These are phyloP conservation scores for Cenococcum geophilum DNA, from an alignment of 495 filamentous ascomycete species.

Conservation along the genomic window DNA sequence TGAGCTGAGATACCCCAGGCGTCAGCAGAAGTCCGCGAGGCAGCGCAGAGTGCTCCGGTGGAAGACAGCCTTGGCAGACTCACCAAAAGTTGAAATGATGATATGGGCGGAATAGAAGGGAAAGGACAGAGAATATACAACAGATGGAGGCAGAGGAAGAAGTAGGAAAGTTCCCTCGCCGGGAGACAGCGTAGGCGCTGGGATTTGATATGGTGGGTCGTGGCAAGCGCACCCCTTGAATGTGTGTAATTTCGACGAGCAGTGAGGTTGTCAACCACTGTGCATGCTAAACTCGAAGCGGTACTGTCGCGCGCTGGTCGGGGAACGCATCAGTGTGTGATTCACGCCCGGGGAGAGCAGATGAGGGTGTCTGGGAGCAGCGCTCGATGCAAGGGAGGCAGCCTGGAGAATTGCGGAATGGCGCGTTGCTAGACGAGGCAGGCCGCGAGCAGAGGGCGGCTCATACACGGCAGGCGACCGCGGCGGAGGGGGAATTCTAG, in stretches of 20 bases:
- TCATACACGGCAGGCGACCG: background rate
- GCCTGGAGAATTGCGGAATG: constrained; percentile 29
- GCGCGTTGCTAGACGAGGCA: constrained; percentile 5
- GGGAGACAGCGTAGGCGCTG: constrained; percentile 10
- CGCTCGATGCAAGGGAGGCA: constrained; percentile 26
- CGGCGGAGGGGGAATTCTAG: background rate
- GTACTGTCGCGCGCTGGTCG: constrained; percentile 24
- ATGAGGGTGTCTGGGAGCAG: background rate
- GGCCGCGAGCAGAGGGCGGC: background rate
- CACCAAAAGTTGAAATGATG: background rate
- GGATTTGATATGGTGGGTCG: constrained; percentile 19
- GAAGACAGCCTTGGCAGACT: background rate
- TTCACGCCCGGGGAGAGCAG: constrained; percentile 2
- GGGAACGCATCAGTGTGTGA: constrained; percentile 30
- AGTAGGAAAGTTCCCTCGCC: constrained; percentile 12
- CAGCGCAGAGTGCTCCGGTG: background rate
- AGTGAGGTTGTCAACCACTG: constrained; percentile 23
- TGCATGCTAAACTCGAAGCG: constrained; percentile 33
- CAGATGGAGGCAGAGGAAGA: constrained; percentile 6
- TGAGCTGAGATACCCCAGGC: background rate
- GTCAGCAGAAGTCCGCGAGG: background rate
- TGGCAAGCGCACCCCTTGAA: constrained; percentile 21
- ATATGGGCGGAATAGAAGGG: background rate
- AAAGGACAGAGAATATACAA: background rate
- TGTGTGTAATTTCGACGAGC: constrained; percentile 18